A percentile compares a stretch with the other conserved stretches of the same genome.
Evolutionary conservation across 805 yeast species (phyloP).

Genomic region (Henningerozyma blattae): DNA sequence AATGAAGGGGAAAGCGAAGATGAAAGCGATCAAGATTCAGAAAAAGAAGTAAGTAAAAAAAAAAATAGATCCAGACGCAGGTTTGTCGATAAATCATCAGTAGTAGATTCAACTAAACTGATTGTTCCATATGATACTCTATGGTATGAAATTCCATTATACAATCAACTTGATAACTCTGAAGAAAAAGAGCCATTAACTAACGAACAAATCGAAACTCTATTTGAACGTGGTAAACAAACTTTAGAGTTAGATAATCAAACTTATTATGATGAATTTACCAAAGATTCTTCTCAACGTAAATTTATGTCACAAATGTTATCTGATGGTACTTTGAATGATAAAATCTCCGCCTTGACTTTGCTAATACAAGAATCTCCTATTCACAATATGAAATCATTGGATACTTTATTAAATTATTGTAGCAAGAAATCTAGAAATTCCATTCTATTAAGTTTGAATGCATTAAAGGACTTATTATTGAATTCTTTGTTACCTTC

Average conservation of each 20-base stretch:
- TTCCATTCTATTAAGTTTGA: conserved; percentile 81
- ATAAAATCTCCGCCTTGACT: conserved; percentile 91
- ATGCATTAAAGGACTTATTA: conserved; percentile 80
- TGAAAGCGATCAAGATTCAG: conserved; percentile 16
- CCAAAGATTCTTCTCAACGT: conserved; percentile 66
- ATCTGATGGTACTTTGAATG: conserved; percentile 85
- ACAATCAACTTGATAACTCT: conserved; percentile 13
- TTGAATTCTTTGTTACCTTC: conserved; percentile 67
- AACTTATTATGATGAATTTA: conserved; percentile 58
- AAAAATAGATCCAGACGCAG: conserved; percentile 7
- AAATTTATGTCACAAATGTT: conserved; percentile 82
- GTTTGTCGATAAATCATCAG: conserved; percentile 10
- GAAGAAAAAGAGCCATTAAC: conserved; percentile 19
- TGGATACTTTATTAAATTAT: conserved; percentile 64
- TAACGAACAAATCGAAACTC: conserved; percentile 44
- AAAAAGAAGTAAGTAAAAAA: conserved; percentile 12
- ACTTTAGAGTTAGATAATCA: conserved; percentile 61
- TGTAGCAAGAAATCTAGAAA: conserved; percentile 89
- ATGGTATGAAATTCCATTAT: conserved; percentile 61
- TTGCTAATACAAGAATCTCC: conserved; percentile 93
- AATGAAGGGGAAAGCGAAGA: conserved; percentile 18
- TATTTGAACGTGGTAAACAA: conserved; percentile 54
- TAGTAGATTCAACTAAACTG: conserved; percentile 46
- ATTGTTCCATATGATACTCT: conserved; percentile 50
- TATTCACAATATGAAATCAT: conserved; percentile 70